Evolutionary conservation across 2,329 filamentous ascomycete species (phyloP).

Genomic region (Anthostomella pinea): DNA sequence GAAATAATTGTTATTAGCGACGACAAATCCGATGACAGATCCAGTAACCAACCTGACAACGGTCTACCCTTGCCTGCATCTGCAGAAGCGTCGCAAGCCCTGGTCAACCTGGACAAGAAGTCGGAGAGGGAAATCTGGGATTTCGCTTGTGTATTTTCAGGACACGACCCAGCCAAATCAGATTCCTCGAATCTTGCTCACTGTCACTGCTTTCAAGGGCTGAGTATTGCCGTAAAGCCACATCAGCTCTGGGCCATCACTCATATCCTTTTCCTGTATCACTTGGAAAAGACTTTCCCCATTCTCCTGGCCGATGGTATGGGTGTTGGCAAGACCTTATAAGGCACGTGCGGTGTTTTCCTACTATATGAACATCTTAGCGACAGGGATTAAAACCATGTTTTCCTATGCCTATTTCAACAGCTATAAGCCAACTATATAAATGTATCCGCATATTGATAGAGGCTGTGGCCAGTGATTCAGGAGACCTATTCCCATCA

Average conservation of each 20-base stretch:
- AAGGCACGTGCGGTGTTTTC: not conserved
- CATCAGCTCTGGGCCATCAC: slow-evolving; percentile 1
- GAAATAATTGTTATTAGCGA: too few relatives aligned
- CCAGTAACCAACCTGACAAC: too few relatives aligned
- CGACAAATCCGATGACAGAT: too few relatives aligned
- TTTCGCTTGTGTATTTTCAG: not conserved
- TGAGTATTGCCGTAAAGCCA: not conserved
- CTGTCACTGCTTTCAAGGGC: not conserved
- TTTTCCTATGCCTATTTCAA: too few relatives aligned
- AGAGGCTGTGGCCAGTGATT: too few relatives aligned
- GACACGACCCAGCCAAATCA: not conserved
- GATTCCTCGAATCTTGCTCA: slow-evolving; percentile 1
- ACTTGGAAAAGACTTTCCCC: not conserved
- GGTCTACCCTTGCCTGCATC: too few relatives aligned
- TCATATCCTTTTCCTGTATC: slow-evolving; percentile 1
- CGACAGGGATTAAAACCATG: too few relatives aligned
- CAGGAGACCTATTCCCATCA: too few relatives aligned
- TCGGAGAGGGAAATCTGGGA: not conserved
- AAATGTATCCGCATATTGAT: too few relatives aligned
- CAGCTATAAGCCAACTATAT: too few relatives aligned
- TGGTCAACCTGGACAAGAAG: not conserved
- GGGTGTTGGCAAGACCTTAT: slow-evolving; percentile 2
- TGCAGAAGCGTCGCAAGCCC: too few relatives aligned
- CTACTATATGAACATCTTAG: too few relatives aligned
- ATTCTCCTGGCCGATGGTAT: slow-evolving; percentile 1